phyloP scores from a whole-genome alignment of 1,139 yeast species.

The Blastobotrys indianensis region DNA sequence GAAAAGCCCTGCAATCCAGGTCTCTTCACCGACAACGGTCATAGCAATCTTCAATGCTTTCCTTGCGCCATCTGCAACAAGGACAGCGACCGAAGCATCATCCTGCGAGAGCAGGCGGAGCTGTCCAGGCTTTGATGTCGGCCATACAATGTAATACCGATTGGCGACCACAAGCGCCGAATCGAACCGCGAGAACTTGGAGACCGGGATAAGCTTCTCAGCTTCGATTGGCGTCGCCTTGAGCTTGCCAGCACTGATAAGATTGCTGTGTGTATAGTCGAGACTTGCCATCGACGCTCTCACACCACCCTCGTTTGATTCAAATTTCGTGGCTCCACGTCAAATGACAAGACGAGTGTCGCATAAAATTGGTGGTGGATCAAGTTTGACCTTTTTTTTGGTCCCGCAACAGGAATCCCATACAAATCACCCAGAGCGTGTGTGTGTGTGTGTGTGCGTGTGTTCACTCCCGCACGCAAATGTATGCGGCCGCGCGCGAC shows the following conservation, averaged over 20 bases:
- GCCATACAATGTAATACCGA: constrained; percentile 29
- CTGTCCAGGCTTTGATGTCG: constrained; percentile 26
- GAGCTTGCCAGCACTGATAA: constrained; percentile 7
- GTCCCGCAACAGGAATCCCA: too few relatives aligned
- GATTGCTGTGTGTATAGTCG: constrained; percentile 10
- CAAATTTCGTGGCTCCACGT: too few relatives aligned
- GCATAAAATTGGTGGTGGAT: too few relatives aligned
- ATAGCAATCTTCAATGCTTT: constrained; percentile 3
- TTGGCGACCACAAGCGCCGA: constrained; percentile 28
- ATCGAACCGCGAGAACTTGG: constrained; percentile 20
- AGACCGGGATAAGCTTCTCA: constrained; percentile 22
- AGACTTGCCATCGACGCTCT: constrained; percentile 8
- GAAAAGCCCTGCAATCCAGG: constrained; percentile 11
- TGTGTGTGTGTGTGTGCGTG: too few relatives aligned
- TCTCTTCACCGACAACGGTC: constrained; percentile 7
- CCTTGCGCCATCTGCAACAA: too few relatives aligned
- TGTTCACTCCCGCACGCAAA: too few relatives aligned
- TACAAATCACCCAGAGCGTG: too few relatives aligned
- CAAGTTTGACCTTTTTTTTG: too few relatives aligned
- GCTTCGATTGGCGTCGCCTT: constrained; percentile 3
- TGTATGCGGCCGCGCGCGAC: too few relatives aligned
- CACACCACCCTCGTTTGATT: too few relatives aligned
- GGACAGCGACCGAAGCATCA: constrained; percentile 18
- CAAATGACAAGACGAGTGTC: too few relatives aligned
- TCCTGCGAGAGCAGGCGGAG: constrained; percentile 27